A percentile compares a stretch with the other conserved stretches of the same genome.
Evolutionary conservation across 129 eudicot species (phyloP).

Genomic region (Apium graveolens): DNA sequence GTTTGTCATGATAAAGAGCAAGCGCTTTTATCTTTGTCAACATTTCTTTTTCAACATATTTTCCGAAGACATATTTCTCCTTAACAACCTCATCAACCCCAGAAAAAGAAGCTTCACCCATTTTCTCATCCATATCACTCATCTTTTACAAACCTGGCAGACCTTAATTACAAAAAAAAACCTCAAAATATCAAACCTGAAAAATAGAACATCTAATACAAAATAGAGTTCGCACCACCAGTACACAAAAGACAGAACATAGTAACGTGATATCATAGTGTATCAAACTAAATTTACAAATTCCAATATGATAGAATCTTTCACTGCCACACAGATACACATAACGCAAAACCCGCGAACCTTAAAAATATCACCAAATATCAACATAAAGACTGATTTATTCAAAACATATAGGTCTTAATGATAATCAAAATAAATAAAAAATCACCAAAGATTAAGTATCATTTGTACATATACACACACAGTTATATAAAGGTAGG

Average conservation of each 20-base stretch:
- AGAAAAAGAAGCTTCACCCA: background rate
- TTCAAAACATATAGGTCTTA: background rate
- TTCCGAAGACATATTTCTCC: conserved; percentile 24
- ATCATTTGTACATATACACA: too few species aligned
- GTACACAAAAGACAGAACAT: background rate
- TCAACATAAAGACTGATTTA: background rate
- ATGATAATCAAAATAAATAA: background rate
- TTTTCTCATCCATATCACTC: conserved; percentile 11
- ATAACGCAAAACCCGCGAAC: background rate
- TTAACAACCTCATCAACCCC: background rate
- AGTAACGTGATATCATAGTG: background rate
- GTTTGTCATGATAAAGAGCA: conserved; percentile 22
- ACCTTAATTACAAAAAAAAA: background rate
- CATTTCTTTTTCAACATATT: conserved; percentile 26
- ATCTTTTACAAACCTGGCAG: background rate
- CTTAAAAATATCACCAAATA: background rate
- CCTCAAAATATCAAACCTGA: background rate
- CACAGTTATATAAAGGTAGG: too few species aligned
- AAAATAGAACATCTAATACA: background rate
- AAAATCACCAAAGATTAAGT: background rate
- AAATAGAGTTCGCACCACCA: background rate
- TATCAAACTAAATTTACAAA: background rate
- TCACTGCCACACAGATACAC: background rate
- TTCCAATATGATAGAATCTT: background rate
- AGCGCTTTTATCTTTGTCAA: conserved; percentile 20